A percentile compares a stretch with the other conserved stretches of the same genome.
phyloP scores from a whole-genome alignment of 2,329 filamentous ascomycete species.

The Sarocladiaceae sp. region DNA sequence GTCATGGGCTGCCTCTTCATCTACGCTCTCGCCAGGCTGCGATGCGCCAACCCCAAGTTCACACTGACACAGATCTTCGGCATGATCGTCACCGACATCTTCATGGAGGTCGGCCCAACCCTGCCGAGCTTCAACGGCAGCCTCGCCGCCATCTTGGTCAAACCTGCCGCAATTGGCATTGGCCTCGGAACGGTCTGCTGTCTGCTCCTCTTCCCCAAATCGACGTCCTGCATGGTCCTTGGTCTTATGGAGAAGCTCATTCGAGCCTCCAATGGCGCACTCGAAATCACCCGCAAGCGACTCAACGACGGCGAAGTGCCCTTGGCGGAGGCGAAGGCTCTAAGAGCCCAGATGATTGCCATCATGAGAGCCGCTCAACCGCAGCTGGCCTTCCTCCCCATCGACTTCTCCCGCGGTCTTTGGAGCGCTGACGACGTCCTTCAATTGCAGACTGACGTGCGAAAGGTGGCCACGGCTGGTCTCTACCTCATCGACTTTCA shows the following conservation, averaged over 20 bases:
- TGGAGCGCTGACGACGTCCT: conserved; percentile 39
- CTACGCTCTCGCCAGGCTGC: conserved; percentile 35
- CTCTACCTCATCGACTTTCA: conserved; percentile 37
- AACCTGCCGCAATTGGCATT: conserved; percentile 38
- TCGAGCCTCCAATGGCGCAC: conserved; percentile 22
- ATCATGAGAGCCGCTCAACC: conserved; percentile 32
- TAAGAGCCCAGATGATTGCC: conserved; percentile 22
- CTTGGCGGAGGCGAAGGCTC: conserved; percentile 18
- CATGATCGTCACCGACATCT: conserved; percentile 39
- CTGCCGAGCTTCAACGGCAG: conserved; percentile 33
- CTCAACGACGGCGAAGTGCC: background rate
- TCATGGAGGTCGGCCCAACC: conserved; percentile 35
- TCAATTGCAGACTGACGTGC: conserved; percentile 27
- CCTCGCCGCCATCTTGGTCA: conserved; percentile 32
- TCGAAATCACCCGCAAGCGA: conserved; percentile 22
- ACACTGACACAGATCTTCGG: conserved; percentile 37
- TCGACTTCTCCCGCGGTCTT: conserved; percentile 38
- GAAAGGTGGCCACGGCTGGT: conserved; percentile 26
- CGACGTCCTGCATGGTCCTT: conserved; percentile 38
- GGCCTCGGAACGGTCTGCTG: conserved; percentile 37
- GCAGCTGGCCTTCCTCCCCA: conserved; percentile 34
- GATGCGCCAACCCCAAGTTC: conserved; percentile 39
- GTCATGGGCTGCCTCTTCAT: conserved; percentile 36
- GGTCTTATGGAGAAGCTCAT: conserved; percentile 24
- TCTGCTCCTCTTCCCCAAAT: conserved; percentile 42